Conservation (phyloP, 345 rosid genomes). For the Populus euphratica region DNA sequence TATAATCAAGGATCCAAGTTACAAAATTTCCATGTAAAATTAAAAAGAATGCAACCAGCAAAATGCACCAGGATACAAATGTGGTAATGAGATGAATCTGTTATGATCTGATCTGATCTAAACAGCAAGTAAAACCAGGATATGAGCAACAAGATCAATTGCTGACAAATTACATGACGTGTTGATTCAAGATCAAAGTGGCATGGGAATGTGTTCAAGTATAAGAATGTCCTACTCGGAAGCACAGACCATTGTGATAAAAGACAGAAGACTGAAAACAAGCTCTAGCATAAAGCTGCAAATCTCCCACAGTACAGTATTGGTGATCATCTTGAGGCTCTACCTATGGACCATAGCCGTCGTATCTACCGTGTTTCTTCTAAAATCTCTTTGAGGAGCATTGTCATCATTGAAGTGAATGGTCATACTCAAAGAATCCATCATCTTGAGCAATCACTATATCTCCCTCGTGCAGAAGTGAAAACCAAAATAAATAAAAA, state of each 20-base stretch:
- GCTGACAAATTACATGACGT: background rate
- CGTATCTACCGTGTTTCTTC: background rate
- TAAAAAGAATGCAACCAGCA: background rate
- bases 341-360: background rate
- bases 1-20: background rate
- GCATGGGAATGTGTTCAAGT: background rate
- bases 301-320: background rate
- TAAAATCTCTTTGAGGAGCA: background rate
- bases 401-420: background rate
- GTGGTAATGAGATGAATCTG: background rate
- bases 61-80: background rate
- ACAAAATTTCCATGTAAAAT: background rate
- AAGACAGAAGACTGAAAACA: background rate
- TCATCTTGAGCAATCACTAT: background rate
- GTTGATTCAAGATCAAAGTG: background rate
- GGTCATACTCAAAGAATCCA: background rate
- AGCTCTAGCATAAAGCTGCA: background rate
- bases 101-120: background rate
- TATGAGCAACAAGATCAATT: background rate
- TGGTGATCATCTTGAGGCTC: background rate
- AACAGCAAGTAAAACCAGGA: background rate
- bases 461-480: background rate
- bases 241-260: background rate
- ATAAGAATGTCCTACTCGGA: background rate
- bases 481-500: background rate